phyloP scores from a whole-genome alignment of 2,329 filamentous ascomycete genomes.

The Allantophomopsis lycopodina region DNA sequence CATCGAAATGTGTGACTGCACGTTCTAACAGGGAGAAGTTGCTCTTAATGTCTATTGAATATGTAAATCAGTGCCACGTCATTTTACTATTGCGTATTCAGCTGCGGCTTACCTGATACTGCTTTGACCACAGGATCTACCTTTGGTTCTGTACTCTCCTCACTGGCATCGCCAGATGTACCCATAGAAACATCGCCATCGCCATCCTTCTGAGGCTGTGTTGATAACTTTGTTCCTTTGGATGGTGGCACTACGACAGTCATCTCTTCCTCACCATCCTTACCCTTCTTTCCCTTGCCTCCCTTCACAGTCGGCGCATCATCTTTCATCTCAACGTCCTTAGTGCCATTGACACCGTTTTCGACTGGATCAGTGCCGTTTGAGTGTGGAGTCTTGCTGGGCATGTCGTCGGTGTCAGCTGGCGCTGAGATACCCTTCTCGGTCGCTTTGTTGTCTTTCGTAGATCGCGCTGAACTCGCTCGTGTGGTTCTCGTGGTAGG shows the following conservation, averaged over 20 bases:
- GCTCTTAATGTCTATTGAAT: constrained; percentile 69
- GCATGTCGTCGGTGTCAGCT: constrained; percentile 32
- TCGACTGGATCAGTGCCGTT: constrained; percentile 58
- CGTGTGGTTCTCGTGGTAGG: background rate
- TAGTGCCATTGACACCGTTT: constrained; percentile 50
- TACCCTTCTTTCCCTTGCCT: constrained; percentile 49
- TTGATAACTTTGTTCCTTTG: constrained; percentile 46
- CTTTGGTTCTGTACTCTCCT: constrained; percentile 24
- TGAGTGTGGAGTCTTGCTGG: constrained; percentile 52
- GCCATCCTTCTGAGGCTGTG: constrained; percentile 39
- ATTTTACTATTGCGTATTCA: no score
- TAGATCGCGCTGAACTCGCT: background rate
- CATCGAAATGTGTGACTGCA: constrained; percentile 85
- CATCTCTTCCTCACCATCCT: constrained; percentile 64
- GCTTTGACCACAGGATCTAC: constrained; percentile 47
- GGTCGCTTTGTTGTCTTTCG: background rate
- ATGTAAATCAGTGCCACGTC: background rate
- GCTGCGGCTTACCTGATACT: constrained; percentile 37
- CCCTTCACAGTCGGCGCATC: constrained; percentile 43
- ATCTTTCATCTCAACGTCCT: constrained; percentile 62
- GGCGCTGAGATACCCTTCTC: constrained; percentile 1
- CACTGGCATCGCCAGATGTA: constrained; percentile 23
- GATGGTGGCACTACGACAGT: constrained; percentile 66
- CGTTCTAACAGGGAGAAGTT: constrained; percentile 88
- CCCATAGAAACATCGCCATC: constrained; percentile 64